These are phyloP conservation scores for Symbiodinium natans DNA, from an alignment of 73 alveolate species.

Conservation along the genomic window DNA sequence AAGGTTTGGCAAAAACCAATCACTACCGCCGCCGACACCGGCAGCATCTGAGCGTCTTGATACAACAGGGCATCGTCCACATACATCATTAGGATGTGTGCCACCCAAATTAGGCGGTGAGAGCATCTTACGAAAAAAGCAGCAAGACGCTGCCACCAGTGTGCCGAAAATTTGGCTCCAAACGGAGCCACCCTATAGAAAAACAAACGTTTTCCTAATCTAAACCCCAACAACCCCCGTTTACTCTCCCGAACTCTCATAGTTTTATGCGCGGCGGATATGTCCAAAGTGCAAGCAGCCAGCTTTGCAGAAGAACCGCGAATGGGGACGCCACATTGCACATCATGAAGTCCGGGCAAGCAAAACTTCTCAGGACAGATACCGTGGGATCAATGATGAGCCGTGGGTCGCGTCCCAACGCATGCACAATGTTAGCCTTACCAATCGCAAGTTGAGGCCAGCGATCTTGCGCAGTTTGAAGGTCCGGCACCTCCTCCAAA, in stretches of 20 bases:
- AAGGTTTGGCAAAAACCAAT: not conserved
- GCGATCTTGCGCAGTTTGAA: not conserved
- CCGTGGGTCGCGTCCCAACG: not conserved
- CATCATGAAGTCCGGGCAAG: not conserved
- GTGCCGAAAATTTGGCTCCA: not conserved
- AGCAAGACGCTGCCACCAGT: slow-evolving; percentile 12
- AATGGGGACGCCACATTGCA: too few relatives aligned
- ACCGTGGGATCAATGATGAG: not conserved
- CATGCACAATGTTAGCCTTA: not conserved
- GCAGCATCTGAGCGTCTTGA: not conserved
- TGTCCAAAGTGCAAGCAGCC: not conserved
- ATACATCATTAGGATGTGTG: not conserved
- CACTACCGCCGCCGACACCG: not conserved
- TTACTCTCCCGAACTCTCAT: not conserved
- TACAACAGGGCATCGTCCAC: not conserved
- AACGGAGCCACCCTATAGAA: slow-evolving; percentile 14
- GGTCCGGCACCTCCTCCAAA: too few relatives aligned
- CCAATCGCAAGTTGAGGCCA: not conserved
- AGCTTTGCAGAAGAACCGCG: not conserved
- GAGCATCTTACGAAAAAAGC: not conserved
- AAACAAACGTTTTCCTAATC: not conserved
- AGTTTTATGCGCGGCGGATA: not conserved
- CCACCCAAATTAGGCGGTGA: not conserved
- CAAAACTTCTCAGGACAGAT: not conserved
- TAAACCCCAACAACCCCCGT: not conserved